Percentiles rank a stretch among this genome's conserved stretches.
phyloP scores from a whole-genome alignment of 148 eudicot genomes.

The Pouteria glomerata region DNA sequence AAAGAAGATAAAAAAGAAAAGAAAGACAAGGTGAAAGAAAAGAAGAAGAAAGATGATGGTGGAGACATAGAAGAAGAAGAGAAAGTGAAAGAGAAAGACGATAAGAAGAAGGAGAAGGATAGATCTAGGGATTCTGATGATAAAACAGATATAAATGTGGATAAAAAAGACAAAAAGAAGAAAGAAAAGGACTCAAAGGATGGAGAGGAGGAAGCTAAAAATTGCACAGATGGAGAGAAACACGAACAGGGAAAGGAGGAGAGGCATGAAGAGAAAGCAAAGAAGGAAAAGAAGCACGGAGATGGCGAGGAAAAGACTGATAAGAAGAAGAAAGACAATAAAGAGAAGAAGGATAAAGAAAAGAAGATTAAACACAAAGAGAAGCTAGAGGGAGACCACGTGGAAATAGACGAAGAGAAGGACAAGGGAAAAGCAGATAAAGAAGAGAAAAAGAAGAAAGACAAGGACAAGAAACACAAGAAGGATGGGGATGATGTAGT shows the following conservation, averaged over 20 bases:
- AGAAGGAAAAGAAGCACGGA: conserved; percentile 5
- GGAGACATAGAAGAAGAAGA: no score
- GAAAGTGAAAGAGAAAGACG: no score
- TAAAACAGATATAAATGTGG: conserved; percentile 12
- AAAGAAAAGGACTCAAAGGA: conserved; percentile 9
- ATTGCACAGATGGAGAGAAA: conserved; percentile 16
- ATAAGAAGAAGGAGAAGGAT: background rate
- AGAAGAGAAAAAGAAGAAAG: conserved; percentile 14
- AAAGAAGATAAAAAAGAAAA: background rate
- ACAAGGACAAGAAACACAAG: conserved; percentile 23
- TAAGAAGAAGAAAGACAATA: conserved; percentile 17
- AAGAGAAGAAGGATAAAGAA: conserved; percentile 15
- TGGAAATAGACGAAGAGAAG: conserved; percentile 2
- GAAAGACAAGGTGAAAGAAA: background rate
- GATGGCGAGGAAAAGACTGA: conserved; percentile 13
- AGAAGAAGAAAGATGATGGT: conserved; percentile 1
- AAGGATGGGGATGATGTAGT: conserved; percentile 19
- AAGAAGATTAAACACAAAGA: conserved; percentile 8
- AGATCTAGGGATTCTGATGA: background rate
- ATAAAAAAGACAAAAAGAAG: conserved; percentile 12
- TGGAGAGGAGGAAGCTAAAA: conserved; percentile 19
- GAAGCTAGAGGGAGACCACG: conserved; percentile 7
- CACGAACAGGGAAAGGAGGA: conserved; percentile 18
- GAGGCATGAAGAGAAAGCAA: conserved; percentile 16
- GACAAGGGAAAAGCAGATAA: conserved; percentile 4